Evolutionary conservation across 73 alveolate genomes (phyloP), one percentile per base, ranked within the genome.

Genomic region (Tetrahymena thermophila): DNA sequence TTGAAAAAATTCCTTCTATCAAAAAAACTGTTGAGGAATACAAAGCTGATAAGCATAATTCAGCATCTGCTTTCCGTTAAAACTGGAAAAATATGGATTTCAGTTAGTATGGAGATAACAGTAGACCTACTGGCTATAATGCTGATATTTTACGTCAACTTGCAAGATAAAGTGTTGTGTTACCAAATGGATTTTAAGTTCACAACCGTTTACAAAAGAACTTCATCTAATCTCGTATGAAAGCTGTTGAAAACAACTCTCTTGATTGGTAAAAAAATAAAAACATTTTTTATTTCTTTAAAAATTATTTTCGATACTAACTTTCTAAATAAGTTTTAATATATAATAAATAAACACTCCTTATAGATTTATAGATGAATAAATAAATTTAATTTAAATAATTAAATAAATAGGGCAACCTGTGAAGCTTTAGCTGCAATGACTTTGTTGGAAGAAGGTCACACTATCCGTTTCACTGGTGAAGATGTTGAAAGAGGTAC

Each of bases 401-500:
- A n/a, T n/a, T n/a, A 23, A 56, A 23, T 23, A 56, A 23, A 11
- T 71, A 71, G 89, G 97, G 97, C 97, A 21, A 95, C 97, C 2
- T 43, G 94, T 89, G 97, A 95, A 95, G 42, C 97, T 34, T 55
- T 95, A 25, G 97, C 97, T 34, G 95, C 94, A 15, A 84, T 94
- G 50, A 85, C 97, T 3, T 55, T 95, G n/a, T 38, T 95, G 7
- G 97, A 95, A 56, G 95, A 95, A 95, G 97, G 97, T 35, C 94
- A 38, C 97, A 97, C 96, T 85, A 98, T 97, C 43, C 96, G 99
- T 94, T 93, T 98, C 56, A 98, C 99, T 16, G 99, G 99, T 34
- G 97, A 99, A 96, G 99, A 99, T 95, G 99, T 99, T 55, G 99
- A 98, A 96, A 97, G 99, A 94, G 99, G 99, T 17, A 99, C 99